These are phyloP conservation scores for Conticribra guillardii DNA, from an alignment of 108 stramenopile species.

Conservation along the genomic window DNA sequence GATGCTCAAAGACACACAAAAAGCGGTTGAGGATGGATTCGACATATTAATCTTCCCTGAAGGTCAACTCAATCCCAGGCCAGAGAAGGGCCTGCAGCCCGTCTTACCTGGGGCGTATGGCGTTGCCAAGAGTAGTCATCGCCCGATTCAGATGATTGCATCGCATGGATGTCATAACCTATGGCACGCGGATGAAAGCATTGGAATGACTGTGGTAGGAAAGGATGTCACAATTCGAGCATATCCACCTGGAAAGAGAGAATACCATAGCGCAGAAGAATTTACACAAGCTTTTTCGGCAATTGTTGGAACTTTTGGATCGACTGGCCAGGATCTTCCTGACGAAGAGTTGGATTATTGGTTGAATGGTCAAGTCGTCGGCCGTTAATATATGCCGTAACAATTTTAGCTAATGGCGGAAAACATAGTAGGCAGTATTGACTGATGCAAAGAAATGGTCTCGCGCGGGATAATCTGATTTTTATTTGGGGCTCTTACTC, in stretches of 20 bases:
- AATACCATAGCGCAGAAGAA: conserved; percentile 56
- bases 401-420: too few relatives aligned
- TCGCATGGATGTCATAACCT: conserved; percentile 72
- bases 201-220: conserved; percentile 67
- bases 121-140: conserved; percentile 65
- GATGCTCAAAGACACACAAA: conserved; percentile 63
- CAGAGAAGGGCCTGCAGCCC: conserved; percentile 70
- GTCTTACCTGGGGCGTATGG: conserved; percentile 77
- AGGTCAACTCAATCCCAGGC: conserved; percentile 85
- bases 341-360: conserved; percentile 29
- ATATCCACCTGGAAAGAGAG: conserved; percentile 50
- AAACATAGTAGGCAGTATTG: too few relatives aligned
- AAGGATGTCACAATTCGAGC: conserved; percentile 56
- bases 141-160: conserved; percentile 83
- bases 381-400: too few relatives aligned
- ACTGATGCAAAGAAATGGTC: too few relatives aligned
- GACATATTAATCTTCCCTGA: conserved; percentile 86
- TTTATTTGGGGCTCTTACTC: too few relatives aligned
- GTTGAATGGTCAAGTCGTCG: conserved; percentile 16
- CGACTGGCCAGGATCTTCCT: conserved; percentile 57
- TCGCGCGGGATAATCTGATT: too few relatives aligned
- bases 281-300: conserved; percentile 63
- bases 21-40: conserved; percentile 79
- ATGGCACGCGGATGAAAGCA: conserved; percentile 76
- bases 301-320: conserved; percentile 76